Base-by-base conservation (phyloP, 164 flowering plant species). In the Dillenia suffruticosa region DNA sequence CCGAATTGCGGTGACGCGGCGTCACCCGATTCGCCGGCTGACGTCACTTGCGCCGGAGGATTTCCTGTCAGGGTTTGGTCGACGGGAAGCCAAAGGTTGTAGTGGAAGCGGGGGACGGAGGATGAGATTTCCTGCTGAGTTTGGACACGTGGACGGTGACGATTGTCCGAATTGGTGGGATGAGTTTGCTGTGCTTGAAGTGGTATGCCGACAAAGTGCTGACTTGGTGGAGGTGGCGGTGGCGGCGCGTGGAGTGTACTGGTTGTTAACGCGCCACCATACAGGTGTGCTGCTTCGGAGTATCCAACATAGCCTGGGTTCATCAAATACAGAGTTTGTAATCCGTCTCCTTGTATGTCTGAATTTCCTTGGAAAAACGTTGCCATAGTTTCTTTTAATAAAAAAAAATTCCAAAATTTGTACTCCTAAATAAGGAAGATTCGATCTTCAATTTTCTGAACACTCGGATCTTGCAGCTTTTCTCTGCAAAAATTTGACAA, bases 311-410 rank as follows among this genome's bases (percentile, higher is more conserved):
- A 87, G 26, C 79, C 77, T 9, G 96, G 97, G 70, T 92, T 95
- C 99, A 92, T 95, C 61, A 95, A 81, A 50, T 86, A 81, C 16
- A 95, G 88, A 2, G 96, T 95, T 63, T 92, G 99, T 1, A 90
- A 68, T 1, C 92, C 88, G 44, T 90, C 92, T 24, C 78, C 80
- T 64, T 82, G 94, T 59, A 90, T 84, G 66, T 89, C 96, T 5
- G 98, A 76, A 62, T 69, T 74, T 45, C 96, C 96, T 59, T 87
- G 88, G 68, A 76, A 91, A 82, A 82, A 91, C 26, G 90, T 82
- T 67, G 95, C 96, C 94, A 90, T 87, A 77, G 56, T 49, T 45
- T 26, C 56, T 43, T 12, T 52, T 46, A n/a, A 50, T 9, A 46
- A 49, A 75, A 65, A 44, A 43, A 56, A 68, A 53, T 59, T 9